Conservation (phyloP, 768 basidiomycete genomes). For the Ramaria rubella region DNA sequence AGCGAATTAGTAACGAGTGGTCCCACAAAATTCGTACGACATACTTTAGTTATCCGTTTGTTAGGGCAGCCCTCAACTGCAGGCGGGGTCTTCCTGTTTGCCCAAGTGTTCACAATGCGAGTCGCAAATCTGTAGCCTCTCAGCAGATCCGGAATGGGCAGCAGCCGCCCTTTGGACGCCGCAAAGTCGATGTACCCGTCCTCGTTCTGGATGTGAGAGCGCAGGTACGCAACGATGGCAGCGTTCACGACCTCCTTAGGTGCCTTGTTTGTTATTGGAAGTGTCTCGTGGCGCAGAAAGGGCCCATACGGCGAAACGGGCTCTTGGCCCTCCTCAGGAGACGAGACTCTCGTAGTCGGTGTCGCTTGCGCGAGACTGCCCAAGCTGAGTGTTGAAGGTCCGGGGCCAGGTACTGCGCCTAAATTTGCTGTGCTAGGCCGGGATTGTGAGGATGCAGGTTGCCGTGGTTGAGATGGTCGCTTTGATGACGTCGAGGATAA, state of each 20-base stretch:
- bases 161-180: conserved; percentile 14
- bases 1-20: neutral
- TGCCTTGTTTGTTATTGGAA: neutral
- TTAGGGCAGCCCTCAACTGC: conserved; percentile 11
- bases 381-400: neutral
- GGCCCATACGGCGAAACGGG: neutral
- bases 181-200: conserved; percentile 17
- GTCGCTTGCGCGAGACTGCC: neutral
- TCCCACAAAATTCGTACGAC: neutral
- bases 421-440: neutral
- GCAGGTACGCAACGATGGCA: conserved; percentile 13
- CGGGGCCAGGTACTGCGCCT: neutral
- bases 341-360: neutral
- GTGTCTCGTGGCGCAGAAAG: neutral
- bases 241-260: conserved; percentile 14
- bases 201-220: conserved; percentile 12
- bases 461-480: neutral
- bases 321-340: neutral
- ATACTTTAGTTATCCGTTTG: conserved; percentile 16
- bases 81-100: conserved; percentile 15
- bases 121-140: conserved; percentile 16
- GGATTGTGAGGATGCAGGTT: neutral
- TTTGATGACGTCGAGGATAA: neutral
- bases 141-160: conserved; percentile 15
- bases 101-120: conserved; percentile 13